Evolutionary conservation across 148 eudicot genomes (phyloP), one percentile per base, ranked within the genome.

Genomic region (Nyssa sinensis): DNA sequence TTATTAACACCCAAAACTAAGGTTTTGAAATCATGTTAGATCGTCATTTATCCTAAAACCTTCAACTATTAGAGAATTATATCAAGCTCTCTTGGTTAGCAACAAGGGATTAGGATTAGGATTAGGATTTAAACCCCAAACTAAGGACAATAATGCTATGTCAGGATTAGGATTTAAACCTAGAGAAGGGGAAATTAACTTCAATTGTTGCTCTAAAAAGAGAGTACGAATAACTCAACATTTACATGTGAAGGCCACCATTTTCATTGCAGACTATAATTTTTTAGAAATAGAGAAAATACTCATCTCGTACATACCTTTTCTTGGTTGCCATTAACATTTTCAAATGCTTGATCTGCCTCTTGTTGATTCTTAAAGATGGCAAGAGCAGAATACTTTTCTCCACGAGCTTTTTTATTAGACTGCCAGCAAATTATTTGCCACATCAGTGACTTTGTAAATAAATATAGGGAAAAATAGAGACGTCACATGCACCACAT

Each of bases 331-430:
- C 88, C 97, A 72, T 78, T 72, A 53, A 92, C 74, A 37, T 78
- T 76, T 70, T 84, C 86, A 72, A 83, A 95, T 39, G 94, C 84
- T 68, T 83, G 58, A 64, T 79, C 70, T 35, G 98, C 94, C 73
- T 85, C 90, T 58, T 80, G 76, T 53, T 83, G 86, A 78, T 59
- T 83, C 69, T 75, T 74, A 69, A 87, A 95, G 61, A 76, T 78
- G 64, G 83, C 87, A 49, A 85, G 57, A 62, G 86, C 93, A 32
- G 91, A 75, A 79, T 92, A 92, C 66, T 70, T 85, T 30, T 77
- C 82, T 61, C 86, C 84, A 64, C 72, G 74, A 27, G 73, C 80
- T 77, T 78, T 88, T 79, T 83, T 88, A 66, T 24, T 78, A 31
- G 77, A 41, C 89, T 84, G 86, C 77, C 79, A 88, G 67, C 63